Base-by-base conservation (phyloP, 768 basidiomycete genomes). In the Tulasnella sp. region DNA sequence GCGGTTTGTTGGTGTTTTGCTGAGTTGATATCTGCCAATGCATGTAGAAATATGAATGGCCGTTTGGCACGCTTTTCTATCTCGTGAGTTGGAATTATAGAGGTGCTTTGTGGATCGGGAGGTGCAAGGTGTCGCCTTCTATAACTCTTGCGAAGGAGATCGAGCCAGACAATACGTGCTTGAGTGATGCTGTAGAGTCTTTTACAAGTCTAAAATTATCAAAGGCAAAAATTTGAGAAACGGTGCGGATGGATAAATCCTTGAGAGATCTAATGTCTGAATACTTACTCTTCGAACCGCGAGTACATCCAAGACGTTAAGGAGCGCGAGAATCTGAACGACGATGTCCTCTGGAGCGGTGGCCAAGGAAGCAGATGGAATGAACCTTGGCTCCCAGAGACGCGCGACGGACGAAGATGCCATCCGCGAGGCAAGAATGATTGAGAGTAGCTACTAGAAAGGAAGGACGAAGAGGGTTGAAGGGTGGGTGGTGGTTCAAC, bases 81-180 rank as follows among this genome's bases (percentile, higher is more conserved):
- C 27, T 25, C 15, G 37, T 28, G 37, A 16, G 49, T 51, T 16
- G 49, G 25, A 3, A 51, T n/a, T 28, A 32, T 25, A 1, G 49
- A 40, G 22, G 40, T 40, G 24, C 20, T 22, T 5, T 16, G 22
- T 19, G 37, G 49, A 46, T 29, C 45, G 8, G 35, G 32, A 12
- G 37, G 49, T 8, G 49, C 39, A 9, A 51, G 25, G 40, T 28
- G 33, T 15, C 49, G 49, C 31, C 49, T 25, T 4, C 29, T n/a
- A 24, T 41, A 51, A 2, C 28, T 15, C n/a, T 16, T 51, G 13
- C 39, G 20, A 5, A 51, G 20, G 27, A 41, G 39, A 27, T 51
- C 37, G 25, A 51, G 49, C 49, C 49, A 51, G 24, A 51, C 39
- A 41, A 51, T 51, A 15, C 49, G 49, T 32, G 49, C 37, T 28